phyloP scores from a whole-genome alignment of 495 filamentous ascomycete genomes.

The Hypoxylon cercidicola region DNA sequence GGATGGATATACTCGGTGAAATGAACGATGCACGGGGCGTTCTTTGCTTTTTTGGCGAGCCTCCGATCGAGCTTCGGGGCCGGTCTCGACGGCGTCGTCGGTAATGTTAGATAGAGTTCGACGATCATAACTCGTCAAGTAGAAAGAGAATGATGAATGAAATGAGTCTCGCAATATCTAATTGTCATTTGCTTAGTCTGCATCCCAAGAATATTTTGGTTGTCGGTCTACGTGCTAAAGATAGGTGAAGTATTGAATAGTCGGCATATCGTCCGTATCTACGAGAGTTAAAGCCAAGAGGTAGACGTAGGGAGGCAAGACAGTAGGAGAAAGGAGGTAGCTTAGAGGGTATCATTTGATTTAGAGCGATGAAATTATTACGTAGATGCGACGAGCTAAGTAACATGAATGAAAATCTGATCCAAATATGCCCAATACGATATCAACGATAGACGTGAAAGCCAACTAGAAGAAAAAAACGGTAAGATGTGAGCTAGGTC shows the following conservation, averaged over 20 bases:
- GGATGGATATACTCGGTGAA: not conserved
- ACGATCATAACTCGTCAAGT: not conserved
- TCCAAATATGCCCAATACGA: not conserved
- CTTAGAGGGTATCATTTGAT: too few relatives aligned
- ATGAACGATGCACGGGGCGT: not conserved
- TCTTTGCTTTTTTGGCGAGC: constrained; percentile 4
- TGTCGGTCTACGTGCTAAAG: too few relatives aligned
- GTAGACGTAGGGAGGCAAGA: too few relatives aligned
- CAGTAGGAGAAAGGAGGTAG: too few relatives aligned
- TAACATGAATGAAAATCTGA: constrained; percentile 1
- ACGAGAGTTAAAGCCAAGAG: too few relatives aligned
- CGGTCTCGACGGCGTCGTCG: not conserved
- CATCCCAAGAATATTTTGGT: too few relatives aligned
- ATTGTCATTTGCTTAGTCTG: too few relatives aligned
- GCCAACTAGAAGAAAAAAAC: constrained; percentile 5
- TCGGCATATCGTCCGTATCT: too few relatives aligned
- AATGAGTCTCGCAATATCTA: not conserved
- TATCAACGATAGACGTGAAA: constrained; percentile 13
- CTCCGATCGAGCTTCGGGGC: not conserved
- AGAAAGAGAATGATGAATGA: constrained; percentile 8
- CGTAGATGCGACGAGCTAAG: not conserved
- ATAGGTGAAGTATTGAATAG: too few relatives aligned
- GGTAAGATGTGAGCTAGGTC: constrained; percentile 2
- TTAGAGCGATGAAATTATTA: constrained; percentile 13
- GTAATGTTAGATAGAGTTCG: constrained; percentile 14